A percentile compares a stretch with the other conserved stretches of the same genome.
Conservation (phyloP, 2,329 filamentous ascomycete genomes). For the Aspergillus puulaauensis region DNA sequence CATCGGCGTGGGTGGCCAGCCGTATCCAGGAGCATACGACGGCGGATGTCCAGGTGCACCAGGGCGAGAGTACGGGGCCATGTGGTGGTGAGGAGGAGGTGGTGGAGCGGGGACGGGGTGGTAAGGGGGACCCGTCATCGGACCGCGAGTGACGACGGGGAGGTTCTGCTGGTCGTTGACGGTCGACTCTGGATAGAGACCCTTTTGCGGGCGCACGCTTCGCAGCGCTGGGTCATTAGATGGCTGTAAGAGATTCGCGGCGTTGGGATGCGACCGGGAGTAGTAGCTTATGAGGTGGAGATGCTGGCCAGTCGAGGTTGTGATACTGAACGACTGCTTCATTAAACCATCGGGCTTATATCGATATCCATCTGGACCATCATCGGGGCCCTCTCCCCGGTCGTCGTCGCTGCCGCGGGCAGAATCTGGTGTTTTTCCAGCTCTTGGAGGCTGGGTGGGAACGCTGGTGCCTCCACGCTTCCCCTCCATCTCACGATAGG, state of each 20-base stretch:
- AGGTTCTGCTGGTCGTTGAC: constrained; percentile 80
- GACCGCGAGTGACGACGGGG: constrained; percentile 76
- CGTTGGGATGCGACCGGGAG: constrained; percentile 72
- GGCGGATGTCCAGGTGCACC: constrained; percentile 36
- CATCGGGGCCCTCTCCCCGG: constrained; percentile 67
- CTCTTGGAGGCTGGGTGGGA: constrained; percentile 52
- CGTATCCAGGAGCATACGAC: constrained; percentile 41
- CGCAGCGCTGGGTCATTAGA: constrained; percentile 76
- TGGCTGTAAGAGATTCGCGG: constrained; percentile 74
- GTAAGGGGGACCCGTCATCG: constrained; percentile 59
- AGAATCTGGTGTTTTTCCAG: constrained; percentile 79
- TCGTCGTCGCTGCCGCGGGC: constrained; percentile 79
- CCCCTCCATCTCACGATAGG: constrained; percentile 98
- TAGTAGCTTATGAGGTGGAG: constrained; percentile 98
- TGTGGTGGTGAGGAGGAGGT: constrained; percentile 44
- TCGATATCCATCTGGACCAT: constrained; percentile 79
- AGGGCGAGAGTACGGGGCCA: constrained; percentile 55
- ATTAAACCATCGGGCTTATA: constrained; percentile 97
- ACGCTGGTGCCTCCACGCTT: constrained; percentile 80
- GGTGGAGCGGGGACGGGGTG: constrained; percentile 37
- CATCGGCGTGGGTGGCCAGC: constrained; percentile 47
- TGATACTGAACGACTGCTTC: constrained; percentile 99
- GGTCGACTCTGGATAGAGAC: constrained; percentile 95
- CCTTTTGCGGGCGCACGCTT: constrained; percentile 82
- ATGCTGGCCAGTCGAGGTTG: constrained; percentile 83